Evolutionary conservation across 2,329 filamentous ascomycete genomes (phyloP), one percentile per base, ranked within the genome.

Genomic region (Harringtonia lauricola): DNA sequence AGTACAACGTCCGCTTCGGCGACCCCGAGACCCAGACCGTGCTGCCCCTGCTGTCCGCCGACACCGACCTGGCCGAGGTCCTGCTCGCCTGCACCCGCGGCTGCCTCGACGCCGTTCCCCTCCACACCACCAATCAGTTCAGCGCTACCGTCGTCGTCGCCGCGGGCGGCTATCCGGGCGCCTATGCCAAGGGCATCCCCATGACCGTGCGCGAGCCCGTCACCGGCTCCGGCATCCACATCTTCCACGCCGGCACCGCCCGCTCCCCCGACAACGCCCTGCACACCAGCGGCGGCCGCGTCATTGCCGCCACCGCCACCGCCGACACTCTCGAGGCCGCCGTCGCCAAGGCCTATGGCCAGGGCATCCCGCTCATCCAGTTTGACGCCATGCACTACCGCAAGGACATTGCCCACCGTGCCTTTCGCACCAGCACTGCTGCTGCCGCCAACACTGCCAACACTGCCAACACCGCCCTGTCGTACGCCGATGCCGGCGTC

Each of bases 121-220:
- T 94, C 52, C 79, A 79, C 49, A 65, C 90, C 29, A 74, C 83
- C 47, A 58, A 71, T 39, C 78, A 76, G 49, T 92, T 83, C 57
- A 88, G 87, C 49, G 84, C 87, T 22, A 96, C 90, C 2, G 88
- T 98, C 29, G 88, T 96, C n/a, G 82, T 94, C 17, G 87, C 90
- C 43, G 85, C 92, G 9, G 86, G 83, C 19, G 92, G 92, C 3
- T 98, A 98, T 59, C 92, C 92, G 6, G 85, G 82, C 44, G 70
- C 77, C 1, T 96, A 96, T 61, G 72, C 76, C 42, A 95, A 94
- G 67, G 88, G 86, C 43, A 84, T 65, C 36, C 67, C 63, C 52
- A 83, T 74, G 62, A 62, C 59, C 41, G 66, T 83, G 12, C 56
- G 61, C 17, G 53, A 58, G 19, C 65, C 66, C 43, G 68, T 63